Evolutionary conservation across 345 rosid species (phyloP).

Genomic region (Mangifera indica): DNA sequence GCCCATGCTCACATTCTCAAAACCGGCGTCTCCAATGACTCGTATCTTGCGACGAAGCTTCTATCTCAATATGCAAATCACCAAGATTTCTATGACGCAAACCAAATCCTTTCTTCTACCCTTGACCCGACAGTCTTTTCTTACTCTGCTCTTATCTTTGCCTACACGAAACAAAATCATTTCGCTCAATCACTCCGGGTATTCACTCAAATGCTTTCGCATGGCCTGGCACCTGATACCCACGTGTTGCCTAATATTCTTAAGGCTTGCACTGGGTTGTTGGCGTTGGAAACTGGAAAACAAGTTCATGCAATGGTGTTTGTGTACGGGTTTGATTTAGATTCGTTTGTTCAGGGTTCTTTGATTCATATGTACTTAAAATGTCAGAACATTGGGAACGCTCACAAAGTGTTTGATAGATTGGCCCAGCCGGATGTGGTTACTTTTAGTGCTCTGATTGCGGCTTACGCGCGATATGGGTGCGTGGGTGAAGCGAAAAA

Average conservation of each 20-base stretch:
- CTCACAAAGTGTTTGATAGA: conserved; percentile 37
- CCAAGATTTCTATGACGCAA: conserved; percentile 7
- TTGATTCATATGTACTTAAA: conserved; percentile 31
- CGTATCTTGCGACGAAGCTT: conserved; percentile 5
- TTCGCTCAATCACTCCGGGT: conserved; percentile 13
- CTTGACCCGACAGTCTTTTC: conserved; percentile 4
- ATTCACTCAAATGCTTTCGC: conserved; percentile 24
- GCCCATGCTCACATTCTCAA: conserved; percentile 22
- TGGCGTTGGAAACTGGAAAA: not conserved
- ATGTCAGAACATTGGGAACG: conserved; percentile 26
- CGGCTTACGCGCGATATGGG: conserved; percentile 31
- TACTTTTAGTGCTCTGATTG: conserved; percentile 30
- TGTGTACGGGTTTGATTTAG: not conserved
- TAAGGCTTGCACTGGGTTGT: conserved; percentile 10
- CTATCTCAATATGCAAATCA: conserved; percentile 23
- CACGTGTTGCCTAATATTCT: conserved; percentile 23
- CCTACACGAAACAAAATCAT: conserved; percentile 18
- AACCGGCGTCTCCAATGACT: conserved; percentile 19
- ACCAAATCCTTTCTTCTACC: conserved; percentile 7
- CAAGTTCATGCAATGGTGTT: conserved; percentile 5
- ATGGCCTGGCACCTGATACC: conserved; percentile 16
- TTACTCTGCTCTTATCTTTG: conserved; percentile 17
- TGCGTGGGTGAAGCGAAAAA: conserved; percentile 21
- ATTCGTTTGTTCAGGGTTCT: conserved; percentile 28
- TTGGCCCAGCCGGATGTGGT: conserved; percentile 30